Conservation (phyloP, 2,329 filamentous ascomycete species). For the Fusarium sterilihyphosum region DNA sequence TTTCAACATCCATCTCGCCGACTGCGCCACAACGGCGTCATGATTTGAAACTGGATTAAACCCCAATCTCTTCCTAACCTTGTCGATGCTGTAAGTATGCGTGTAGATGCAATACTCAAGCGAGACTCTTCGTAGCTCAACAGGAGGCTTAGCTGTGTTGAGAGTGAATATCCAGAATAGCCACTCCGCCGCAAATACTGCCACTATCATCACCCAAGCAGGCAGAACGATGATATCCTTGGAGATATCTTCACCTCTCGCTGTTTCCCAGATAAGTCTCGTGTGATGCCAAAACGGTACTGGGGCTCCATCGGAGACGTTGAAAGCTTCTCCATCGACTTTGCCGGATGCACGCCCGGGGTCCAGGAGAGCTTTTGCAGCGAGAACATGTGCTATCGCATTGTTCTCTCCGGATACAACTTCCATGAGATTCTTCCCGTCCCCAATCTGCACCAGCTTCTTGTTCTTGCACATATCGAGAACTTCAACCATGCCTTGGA, state of each 20-base stretch:
- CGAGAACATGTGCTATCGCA: conserved; percentile 41
- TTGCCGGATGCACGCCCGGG: conserved; percentile 5
- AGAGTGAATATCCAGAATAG: conserved; percentile 39
- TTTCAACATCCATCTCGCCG: conserved; percentile 20
- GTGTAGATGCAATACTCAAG: conserved; percentile 35
- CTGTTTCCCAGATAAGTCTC: conserved; percentile 38
- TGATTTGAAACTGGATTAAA: conserved; percentile 24
- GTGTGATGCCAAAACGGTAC: conserved; percentile 48
- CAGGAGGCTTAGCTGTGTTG: conserved; percentile 37
- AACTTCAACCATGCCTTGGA: conserved; percentile 41
- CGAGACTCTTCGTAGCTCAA: conserved; percentile 31
- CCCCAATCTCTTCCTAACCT: conserved; percentile 2
- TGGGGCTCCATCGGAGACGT: conserved; percentile 47
- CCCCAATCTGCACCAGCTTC: conserved; percentile 44
- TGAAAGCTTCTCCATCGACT: conserved; percentile 50
- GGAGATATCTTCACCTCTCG: conserved; percentile 9
- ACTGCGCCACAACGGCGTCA: conserved; percentile 14
- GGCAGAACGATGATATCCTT: conserved; percentile 34
- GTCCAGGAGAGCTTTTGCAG: conserved; percentile 42
- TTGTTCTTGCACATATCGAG: conserved; percentile 51
- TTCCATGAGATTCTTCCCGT: conserved; percentile 41
- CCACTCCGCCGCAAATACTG: conserved; percentile 33
- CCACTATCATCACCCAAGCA: conserved; percentile 37
- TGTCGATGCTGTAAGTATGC: conserved; percentile 22
- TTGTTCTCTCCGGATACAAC: conserved; percentile 44